Base-by-base conservation (phyloP, 2,329 filamentous ascomycete species). In the Didymella arachidicola region DNA sequence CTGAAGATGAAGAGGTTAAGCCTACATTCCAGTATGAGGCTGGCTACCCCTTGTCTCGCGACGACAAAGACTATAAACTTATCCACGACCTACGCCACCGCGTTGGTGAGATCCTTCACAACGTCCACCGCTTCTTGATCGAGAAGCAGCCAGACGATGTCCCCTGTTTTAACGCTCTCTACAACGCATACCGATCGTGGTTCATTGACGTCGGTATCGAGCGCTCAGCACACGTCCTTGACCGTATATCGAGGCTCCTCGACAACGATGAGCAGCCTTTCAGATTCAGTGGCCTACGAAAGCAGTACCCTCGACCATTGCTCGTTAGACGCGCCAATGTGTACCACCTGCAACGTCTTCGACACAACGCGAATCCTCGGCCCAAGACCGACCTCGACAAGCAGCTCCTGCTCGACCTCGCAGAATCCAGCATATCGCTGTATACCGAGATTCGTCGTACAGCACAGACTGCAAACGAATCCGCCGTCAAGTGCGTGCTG, bases 181-280 rank as follows among this genome's bases (percentile, higher is more conserved):
- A 97, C 77, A 90, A 90, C 22, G 92, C 94, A 1, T 99, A 97
- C 75, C 86, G 92, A 42, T 95, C 92, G 8, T 99, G 93, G 93
- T 98, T 99, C 70, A 93, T 96, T 1, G 95, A 99, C 71, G 93
- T 99, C 39, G 95, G 96, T 18, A 96, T 97, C 60, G 95, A 99
- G 78, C 86, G 94, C 59, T 97, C 94, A 18, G 94, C 95, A 0
- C 95, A 97, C 74, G 91, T 96, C 2, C 82, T 98, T 10, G 95
- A 99, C 74, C 86, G 95, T 19, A 89, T 98, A 14, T 87, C 90
- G 4, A 87, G 93, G 52, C 84, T 99, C 1, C 90, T 97, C 73
- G 88, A 89, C 68, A 89, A 92, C 6, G 95, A 99, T 70, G 90
- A 93, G 60, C 87, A 92, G 25, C 91, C 94, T 0, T 99, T 97